phyloP scores from a whole-genome alignment of 108 stramenopile genomes.

The Mayamaea pseudoterrestris region DNA sequence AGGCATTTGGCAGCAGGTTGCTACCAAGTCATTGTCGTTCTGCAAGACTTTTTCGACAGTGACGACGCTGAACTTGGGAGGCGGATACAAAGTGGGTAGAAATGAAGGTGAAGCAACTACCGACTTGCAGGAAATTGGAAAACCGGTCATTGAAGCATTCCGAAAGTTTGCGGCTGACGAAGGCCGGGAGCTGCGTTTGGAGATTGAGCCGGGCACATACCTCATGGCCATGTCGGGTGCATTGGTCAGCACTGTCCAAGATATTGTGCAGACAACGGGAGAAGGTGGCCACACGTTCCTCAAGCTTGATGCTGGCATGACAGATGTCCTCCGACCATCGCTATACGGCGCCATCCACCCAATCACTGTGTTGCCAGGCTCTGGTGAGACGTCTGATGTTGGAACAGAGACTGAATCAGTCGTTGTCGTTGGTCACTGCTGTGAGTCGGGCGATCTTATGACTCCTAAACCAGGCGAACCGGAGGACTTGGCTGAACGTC shows the following conservation, averaged over 20 bases:
- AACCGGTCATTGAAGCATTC: slow-evolving; percentile 83
- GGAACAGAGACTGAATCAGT: slow-evolving; percentile 64
- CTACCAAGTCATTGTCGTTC: slow-evolving; percentile 78
- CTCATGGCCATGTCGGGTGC: slow-evolving; percentile 94
- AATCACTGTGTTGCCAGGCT: slow-evolving; percentile 74
- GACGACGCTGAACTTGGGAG: slow-evolving; percentile 84
- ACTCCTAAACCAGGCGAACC: slow-evolving; percentile 91
- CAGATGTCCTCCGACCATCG: slow-evolving; percentile 95
- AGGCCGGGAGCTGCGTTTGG: slow-evolving; percentile 81
- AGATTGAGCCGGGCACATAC: slow-evolving; percentile 98
- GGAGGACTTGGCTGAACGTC: slow-evolving; percentile 75
- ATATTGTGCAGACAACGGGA: slow-evolving; percentile 63
- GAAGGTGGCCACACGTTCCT: slow-evolving; percentile 65
- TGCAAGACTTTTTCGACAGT: slow-evolving; percentile 80
- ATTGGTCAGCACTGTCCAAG: slow-evolving; percentile 84
- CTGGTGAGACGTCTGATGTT: slow-evolving; percentile 48
- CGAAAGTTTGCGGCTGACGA: slow-evolving; percentile 72
- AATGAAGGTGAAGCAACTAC: slow-evolving; percentile 86
- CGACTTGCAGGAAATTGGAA: slow-evolving; percentile 86
- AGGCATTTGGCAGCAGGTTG: slow-evolving; percentile 90
- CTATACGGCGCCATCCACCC: slow-evolving; percentile 96
- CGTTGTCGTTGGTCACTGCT: slow-evolving; percentile 98
- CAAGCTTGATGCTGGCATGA: slow-evolving; percentile 97
- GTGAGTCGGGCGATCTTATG: slow-evolving; percentile 95
- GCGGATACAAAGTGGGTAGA: slow-evolving; percentile 98